Percentiles rank a stretch among this genome's conserved stretches.
Conservation (phyloP, 805 yeast genomes). For the Sugiyamaella mastotermitis region DNA sequence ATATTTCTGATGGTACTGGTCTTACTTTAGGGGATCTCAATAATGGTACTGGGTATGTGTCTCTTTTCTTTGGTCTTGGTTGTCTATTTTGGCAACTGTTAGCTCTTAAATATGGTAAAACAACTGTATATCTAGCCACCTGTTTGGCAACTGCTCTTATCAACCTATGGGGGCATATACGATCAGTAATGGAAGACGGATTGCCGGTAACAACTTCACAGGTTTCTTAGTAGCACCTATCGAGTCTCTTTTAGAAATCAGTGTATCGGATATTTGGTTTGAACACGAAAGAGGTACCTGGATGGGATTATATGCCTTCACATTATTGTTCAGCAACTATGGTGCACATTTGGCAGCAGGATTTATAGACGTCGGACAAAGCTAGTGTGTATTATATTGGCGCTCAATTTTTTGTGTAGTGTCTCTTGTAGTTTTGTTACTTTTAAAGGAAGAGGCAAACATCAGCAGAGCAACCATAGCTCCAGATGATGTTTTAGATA, state of each 20-base stretch:
- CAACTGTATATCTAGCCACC: too few species aligned
- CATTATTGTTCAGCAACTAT: not conserved
- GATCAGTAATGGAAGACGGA: too few species aligned
- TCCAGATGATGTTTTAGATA: too few species aligned
- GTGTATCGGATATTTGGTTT: not conserved
- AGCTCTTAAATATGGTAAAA: too few species aligned
- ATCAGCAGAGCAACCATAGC: not conserved
- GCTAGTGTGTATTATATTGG: not conserved
- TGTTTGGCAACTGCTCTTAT: too few species aligned
- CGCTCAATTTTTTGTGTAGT: not conserved
- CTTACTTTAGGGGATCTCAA: too few species aligned
- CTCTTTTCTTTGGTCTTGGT: too few species aligned
- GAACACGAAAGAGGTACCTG: not conserved
- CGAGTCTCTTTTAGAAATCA: not conserved
- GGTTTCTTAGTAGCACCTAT: not conserved
- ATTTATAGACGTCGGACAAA: not conserved
- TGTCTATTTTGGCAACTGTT: too few species aligned
- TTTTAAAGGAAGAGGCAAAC: not conserved
- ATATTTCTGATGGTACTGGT: too few species aligned
- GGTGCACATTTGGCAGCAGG: not conserved
- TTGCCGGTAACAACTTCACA: too few species aligned
- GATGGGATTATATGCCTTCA: not conserved
- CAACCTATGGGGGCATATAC: too few species aligned
- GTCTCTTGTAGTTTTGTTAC: not conserved
- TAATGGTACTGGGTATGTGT: too few species aligned